Conservation (phyloP, 495 filamentous ascomycete species). For the Podospora didyma region DNA sequence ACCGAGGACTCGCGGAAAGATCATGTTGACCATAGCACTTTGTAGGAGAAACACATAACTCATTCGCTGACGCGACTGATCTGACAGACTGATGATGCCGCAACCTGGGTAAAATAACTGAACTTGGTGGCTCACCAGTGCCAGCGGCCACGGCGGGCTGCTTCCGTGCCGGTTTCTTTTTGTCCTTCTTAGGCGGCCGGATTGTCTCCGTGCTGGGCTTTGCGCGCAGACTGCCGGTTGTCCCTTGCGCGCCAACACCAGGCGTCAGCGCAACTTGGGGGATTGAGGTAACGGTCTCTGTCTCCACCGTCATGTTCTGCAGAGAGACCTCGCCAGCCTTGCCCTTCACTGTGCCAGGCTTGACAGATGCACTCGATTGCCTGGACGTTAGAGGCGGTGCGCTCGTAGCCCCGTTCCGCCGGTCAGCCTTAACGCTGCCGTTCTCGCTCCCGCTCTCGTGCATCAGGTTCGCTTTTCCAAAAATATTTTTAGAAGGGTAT, state of each 20-base stretch:
- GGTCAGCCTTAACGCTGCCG: slow-evolving; percentile 39
- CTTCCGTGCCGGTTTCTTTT: slow-evolving; percentile 73
- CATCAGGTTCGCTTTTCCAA: slow-evolving; percentile 29
- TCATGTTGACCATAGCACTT: slow-evolving; percentile 32
- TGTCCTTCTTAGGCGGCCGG: slow-evolving; percentile 79
- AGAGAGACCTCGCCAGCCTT: slow-evolving; percentile 70
- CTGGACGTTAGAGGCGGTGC: slow-evolving; percentile 38
- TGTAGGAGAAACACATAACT: slow-evolving; percentile 26
- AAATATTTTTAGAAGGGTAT: slow-evolving; percentile 24
- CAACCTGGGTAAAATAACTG: slow-evolving; percentile 12
- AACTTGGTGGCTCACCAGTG: slow-evolving; percentile 59
- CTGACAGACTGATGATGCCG: slow-evolving; percentile 35
- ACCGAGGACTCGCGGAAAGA: slow-evolving; percentile 13
- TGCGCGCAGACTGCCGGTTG: slow-evolving; percentile 70
- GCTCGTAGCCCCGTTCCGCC: slow-evolving; percentile 27
- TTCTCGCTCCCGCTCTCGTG: slow-evolving; percentile 63
- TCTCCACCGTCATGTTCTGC: slow-evolving; percentile 96
- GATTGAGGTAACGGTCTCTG: slow-evolving; percentile 89
- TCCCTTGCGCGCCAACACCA: slow-evolving; percentile 58
- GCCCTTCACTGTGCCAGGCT: slow-evolving; percentile 42
- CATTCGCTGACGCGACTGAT: slow-evolving; percentile 29
- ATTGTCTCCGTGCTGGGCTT: slow-evolving; percentile 93
- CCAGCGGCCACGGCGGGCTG: slow-evolving; percentile 64
- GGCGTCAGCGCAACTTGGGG: slow-evolving; percentile 80
- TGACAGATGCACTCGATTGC: slow-evolving; percentile 42